A percentile compares a stretch with the other conserved stretches of the same genome.
These are phyloP conservation scores for Physaria fendleri DNA, from an alignment of 345 rosid species.

Conservation along the genomic window DNA sequence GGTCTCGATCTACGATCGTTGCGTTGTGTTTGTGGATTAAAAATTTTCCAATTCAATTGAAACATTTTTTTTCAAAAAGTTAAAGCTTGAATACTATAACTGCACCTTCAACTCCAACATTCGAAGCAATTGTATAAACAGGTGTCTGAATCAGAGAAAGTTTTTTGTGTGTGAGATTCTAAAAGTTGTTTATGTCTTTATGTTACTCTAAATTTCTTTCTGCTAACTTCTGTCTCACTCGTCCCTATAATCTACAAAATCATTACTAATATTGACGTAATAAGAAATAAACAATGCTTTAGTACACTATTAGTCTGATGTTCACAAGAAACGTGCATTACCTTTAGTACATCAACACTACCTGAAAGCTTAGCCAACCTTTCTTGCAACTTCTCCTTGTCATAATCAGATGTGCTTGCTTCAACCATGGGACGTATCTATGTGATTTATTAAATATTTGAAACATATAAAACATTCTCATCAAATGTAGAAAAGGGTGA, in stretches of 20 bases:
- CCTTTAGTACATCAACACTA: constrained; percentile 96
- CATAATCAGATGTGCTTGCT: constrained; percentile 81
- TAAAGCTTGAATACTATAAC: constrained; percentile 87
- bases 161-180: neutral
- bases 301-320: neutral
- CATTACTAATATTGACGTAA: neutral
- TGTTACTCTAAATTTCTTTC: constrained; percentile 91
- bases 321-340: constrained; percentile 25
- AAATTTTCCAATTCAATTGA: too few species aligned
- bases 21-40: too few species aligned
- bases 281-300: too few species aligned
- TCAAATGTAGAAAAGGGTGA: neutral
- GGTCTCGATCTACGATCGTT: too few species aligned
- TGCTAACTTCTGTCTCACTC: constrained; percentile 86
- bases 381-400: constrained; percentile 91
- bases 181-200: constrained; percentile 33
- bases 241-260: constrained; percentile 87
- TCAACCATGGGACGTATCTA: constrained; percentile 78
- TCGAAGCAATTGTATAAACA: constrained; percentile 72
- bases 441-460: too few species aligned
- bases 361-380: constrained; percentile 94
- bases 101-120: constrained; percentile 96
- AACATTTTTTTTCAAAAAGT: too few species aligned
- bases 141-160: constrained; percentile 50
- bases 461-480: neutral